phyloP scores from a whole-genome alignment of 2,329 filamentous ascomycete species.

The Cordyceps cicadae region DNA sequence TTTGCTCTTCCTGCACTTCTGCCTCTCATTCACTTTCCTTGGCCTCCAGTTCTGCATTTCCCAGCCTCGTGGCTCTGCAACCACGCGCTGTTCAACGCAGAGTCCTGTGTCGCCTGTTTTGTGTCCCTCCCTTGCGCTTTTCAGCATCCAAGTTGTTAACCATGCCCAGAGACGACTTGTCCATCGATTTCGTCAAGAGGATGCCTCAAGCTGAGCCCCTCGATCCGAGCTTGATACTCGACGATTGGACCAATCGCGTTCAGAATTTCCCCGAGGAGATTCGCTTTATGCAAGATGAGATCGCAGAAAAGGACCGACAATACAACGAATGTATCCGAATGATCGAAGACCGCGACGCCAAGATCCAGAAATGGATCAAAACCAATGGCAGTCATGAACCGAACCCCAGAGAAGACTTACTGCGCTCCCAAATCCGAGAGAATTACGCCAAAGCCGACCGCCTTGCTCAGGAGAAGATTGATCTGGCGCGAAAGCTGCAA shows the following conservation, averaged over 20 bases:
- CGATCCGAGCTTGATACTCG: conserved; percentile 62
- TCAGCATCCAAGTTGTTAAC: conserved; percentile 36
- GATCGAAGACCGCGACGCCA: conserved; percentile 63
- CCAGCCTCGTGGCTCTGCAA: conserved; percentile 2
- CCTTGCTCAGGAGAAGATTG: conserved; percentile 67
- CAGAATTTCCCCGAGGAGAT: conserved; percentile 77
- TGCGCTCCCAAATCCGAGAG: conserved; percentile 57
- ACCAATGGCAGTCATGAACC: conserved; percentile 62
- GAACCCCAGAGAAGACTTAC: conserved; percentile 66
- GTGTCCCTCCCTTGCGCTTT: neutral
- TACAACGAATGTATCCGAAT: conserved; percentile 60
- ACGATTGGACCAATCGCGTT: conserved; percentile 68
- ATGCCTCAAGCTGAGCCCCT: conserved; percentile 55
- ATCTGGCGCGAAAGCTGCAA: conserved; percentile 57
- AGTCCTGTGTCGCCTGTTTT: conserved; percentile 26
- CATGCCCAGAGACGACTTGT: conserved; percentile 64
- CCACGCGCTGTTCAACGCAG: conserved; percentile 17
- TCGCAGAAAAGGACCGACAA: conserved; percentile 67
- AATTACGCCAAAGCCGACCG: conserved; percentile 61
- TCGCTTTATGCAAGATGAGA: conserved; percentile 75
- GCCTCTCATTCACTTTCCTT: neutral
- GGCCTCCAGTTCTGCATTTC: neutral
- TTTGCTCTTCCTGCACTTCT: conserved; percentile 2
- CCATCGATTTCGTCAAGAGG: conserved; percentile 61
- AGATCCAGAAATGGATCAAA: conserved; percentile 76